These are phyloP conservation scores for Hemisphaericaspora nanyangensis DNA, from an alignment of 805 yeast species.

Conservation along the genomic window DNA sequence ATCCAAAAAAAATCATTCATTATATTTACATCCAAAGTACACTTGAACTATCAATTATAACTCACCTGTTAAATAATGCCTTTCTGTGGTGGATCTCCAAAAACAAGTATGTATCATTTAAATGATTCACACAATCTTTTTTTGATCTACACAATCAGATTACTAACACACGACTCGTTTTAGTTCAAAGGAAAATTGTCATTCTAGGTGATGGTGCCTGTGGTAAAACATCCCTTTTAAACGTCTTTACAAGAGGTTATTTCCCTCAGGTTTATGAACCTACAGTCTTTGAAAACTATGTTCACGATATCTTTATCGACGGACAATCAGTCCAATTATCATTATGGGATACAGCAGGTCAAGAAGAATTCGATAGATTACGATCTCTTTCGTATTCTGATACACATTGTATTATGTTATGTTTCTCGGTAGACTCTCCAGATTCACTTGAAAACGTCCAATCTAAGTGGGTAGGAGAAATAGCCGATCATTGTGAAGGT, in stretches of 20 bases:
- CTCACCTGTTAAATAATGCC: no score
- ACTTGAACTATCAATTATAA: no score
- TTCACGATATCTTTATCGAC: slow-evolving; percentile 94
- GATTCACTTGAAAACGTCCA: slow-evolving; percentile 95
- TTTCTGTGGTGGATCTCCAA: slow-evolving; percentile 40
- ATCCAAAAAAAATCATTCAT: no score
- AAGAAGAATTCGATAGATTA: slow-evolving; percentile 94
- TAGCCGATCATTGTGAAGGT: slow-evolving; percentile 95
- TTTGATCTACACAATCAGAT: no score
- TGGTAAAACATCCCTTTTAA: slow-evolving; percentile 92
- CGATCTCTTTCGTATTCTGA: slow-evolving; percentile 91
- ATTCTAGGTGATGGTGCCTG: slow-evolving; percentile 98
- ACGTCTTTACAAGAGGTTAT: slow-evolving; percentile 95
- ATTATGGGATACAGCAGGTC: slow-evolving; percentile 99
- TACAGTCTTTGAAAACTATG: slow-evolving; percentile 95
- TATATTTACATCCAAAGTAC: no score
- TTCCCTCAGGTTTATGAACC: slow-evolving; percentile 99
- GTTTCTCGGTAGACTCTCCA: slow-evolving; percentile 90
- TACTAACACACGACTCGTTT: no score
- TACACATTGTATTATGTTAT: slow-evolving; percentile 94
- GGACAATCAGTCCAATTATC: slow-evolving; percentile 89
- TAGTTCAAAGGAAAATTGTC: slow-evolving; percentile 88
- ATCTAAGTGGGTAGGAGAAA: slow-evolving; percentile 95
- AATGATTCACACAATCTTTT: background rate
- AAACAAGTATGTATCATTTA: slow-evolving; percentile 33